phyloP scores from a whole-genome alignment of 1,284 basidiomycete species.

The Trametes pubescens region DNA sequence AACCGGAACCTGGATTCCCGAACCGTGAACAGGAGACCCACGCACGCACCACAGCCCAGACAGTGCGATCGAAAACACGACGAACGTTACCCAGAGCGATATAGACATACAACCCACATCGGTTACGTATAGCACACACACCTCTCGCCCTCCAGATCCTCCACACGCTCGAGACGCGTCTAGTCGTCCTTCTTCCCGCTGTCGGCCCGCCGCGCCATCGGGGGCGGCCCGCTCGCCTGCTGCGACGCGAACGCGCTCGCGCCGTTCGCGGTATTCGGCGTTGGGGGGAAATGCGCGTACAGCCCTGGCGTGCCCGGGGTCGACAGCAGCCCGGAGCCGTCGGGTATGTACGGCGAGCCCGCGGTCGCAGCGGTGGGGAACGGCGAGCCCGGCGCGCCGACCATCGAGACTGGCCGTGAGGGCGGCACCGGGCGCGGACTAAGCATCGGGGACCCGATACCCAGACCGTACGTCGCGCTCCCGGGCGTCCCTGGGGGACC shows the following conservation, averaged over 20 bases:
- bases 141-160: background rate
- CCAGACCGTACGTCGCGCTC: conserved; percentile 39
- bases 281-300: conserved; percentile 50
- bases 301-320: conserved; percentile 36
- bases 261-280: conserved; percentile 41
- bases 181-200: conserved; percentile 55
- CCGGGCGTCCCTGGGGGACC: conserved; percentile 38
- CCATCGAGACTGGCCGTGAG: conserved; percentile 22
- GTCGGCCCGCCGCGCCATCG: conserved; percentile 37
- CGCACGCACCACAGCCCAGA: background rate
- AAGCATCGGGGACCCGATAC: conserved; percentile 44
- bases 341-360: conserved; percentile 37
- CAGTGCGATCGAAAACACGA: conserved; percentile 5
- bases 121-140: background rate
- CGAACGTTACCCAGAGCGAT: conserved; percentile 15
- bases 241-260: conserved; percentile 34
- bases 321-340: conserved; percentile 23
- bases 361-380: conserved; percentile 38
- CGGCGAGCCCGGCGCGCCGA: conserved; percentile 23
- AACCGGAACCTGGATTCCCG: too few species aligned
- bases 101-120: conserved; percentile 18
- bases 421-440: conserved; percentile 29
- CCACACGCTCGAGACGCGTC: conserved; percentile 8
- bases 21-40: background rate
- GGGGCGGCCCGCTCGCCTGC: conserved; percentile 36